Evolutionary conservation across 2,329 filamentous ascomycete genomes (phyloP).

Genomic region (Aciculosporium take): DNA sequence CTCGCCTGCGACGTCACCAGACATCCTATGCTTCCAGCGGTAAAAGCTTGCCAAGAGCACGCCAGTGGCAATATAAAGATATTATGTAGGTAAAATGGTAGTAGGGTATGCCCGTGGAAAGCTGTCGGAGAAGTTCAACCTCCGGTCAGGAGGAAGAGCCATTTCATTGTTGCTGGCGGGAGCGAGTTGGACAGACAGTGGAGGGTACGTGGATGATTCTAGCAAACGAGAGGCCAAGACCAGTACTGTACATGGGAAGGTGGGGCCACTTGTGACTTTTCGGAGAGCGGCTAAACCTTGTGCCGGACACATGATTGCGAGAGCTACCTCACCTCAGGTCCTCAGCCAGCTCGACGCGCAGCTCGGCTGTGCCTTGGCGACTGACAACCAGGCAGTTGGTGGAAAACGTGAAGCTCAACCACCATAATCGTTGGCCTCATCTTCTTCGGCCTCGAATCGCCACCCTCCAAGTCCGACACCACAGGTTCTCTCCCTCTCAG

Average conservation of each 20-base stretch:
- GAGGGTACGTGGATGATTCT: conserved; percentile 1
- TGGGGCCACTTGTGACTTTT: not conserved
- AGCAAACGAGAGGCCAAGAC: not conserved
- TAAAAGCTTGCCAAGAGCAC: not conserved
- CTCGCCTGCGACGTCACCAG: conserved; percentile 1
- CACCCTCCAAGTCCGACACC: conserved; percentile 7
- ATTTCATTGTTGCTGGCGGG: conserved; percentile 14
- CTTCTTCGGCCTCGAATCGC: conserved; percentile 4
- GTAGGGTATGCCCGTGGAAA: conserved; percentile 8
- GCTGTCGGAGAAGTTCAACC: conserved; percentile 9
- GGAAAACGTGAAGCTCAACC: conserved; percentile 21
- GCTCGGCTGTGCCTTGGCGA: conserved; percentile 23
- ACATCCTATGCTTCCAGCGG: conserved; percentile 2
- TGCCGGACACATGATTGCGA: conserved; percentile 9
- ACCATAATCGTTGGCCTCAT: conserved; percentile 12
- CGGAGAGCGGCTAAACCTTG: conserved; percentile 15
- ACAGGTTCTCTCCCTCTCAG: not conserved
- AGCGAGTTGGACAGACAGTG: too few relatives aligned
- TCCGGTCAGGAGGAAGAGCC: conserved; percentile 15
- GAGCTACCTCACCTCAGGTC: conserved; percentile 3
- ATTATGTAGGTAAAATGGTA: conserved; percentile 3
- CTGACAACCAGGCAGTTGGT: conserved; percentile 13
- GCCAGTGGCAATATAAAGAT: not conserved
- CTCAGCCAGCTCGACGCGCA: conserved; percentile 24
- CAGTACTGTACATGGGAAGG: not conserved